Percentiles rank a stretch among this genome's conserved stretches.
phyloP scores from a whole-genome alignment of 345 rosid genomes.

The Eutrema heterophyllum region DNA sequence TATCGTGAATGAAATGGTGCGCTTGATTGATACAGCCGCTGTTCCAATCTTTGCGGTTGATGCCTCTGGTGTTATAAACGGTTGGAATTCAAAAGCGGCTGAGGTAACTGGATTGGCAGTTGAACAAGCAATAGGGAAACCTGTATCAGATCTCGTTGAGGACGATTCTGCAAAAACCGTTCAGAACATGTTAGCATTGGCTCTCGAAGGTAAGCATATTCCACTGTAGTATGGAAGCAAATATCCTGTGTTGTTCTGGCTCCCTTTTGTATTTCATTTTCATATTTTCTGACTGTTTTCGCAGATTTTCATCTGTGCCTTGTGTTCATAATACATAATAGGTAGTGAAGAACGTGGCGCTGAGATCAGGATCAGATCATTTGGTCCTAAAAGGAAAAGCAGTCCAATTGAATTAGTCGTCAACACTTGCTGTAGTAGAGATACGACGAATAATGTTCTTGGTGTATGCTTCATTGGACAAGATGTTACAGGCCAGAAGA shows the following conservation, averaged over 20 bases:
- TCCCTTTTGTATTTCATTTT: background rate
- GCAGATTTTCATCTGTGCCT: constrained; percentile 26
- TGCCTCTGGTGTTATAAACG: constrained; percentile 59
- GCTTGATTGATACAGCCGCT: constrained; percentile 78
- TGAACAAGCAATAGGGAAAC: constrained; percentile 69
- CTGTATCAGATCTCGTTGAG: constrained; percentile 50
- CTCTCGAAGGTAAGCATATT: constrained; percentile 50
- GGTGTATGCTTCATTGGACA: constrained; percentile 85
- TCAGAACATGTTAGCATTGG: constrained; percentile 42
- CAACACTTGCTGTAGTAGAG: constrained; percentile 77
- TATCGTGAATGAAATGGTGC: constrained; percentile 77
- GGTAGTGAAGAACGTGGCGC: constrained; percentile 66
- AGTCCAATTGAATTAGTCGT: constrained; percentile 57
- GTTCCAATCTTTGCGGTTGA: constrained; percentile 83
- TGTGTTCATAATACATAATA: constrained; percentile 37
- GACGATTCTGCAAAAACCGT: constrained; percentile 40
- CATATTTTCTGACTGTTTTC: constrained; percentile 15
- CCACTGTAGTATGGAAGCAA: background rate
- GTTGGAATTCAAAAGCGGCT: constrained; percentile 77
- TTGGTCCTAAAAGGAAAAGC: constrained; percentile 41
- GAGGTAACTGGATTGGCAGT: constrained; percentile 69
- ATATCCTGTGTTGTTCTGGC: background rate
- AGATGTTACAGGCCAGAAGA: constrained; percentile 66
- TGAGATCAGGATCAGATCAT: constrained; percentile 62
- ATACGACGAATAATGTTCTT: constrained; percentile 43